These are phyloP conservation scores for Lathyrus oleraceus DNA, from an alignment of 306 rosid species.

Conservation along the genomic window DNA sequence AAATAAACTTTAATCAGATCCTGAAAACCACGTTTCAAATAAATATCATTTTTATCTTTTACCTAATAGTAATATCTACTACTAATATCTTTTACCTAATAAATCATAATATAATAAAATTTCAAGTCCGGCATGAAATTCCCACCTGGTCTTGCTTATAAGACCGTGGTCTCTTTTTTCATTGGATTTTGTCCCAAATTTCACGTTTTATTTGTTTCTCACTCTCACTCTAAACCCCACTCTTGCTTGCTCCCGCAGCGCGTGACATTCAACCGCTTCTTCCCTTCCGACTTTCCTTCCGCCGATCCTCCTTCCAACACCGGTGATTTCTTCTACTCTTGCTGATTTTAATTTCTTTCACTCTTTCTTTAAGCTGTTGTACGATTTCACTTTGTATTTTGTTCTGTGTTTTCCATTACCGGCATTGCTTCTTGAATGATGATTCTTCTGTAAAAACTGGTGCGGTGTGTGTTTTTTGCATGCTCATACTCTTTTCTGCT, in stretches of 20 bases:
- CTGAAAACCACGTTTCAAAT: too few relatives aligned
- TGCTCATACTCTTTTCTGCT: not conserved
- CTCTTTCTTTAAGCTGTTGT: not conserved
- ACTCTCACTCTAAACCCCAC: slow-evolving; percentile 1
- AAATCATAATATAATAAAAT: not conserved
- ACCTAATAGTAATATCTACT: too few relatives aligned
- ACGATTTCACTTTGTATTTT: not conserved
- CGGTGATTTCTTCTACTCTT: slow-evolving; percentile 21
- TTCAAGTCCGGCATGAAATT: slow-evolving; percentile 32
- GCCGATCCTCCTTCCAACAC: slow-evolving; percentile 1
- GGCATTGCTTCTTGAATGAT: slow-evolving; percentile 20
- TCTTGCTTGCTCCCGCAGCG: slow-evolving; percentile 11
- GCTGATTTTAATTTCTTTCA: not conserved
- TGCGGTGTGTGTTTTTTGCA: not conserved
- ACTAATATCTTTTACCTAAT: not conserved
- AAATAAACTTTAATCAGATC: too few relatives aligned
- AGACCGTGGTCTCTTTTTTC: not conserved
- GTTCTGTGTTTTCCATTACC: not conserved
- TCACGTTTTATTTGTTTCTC: not conserved
- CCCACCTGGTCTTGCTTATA: not conserved
- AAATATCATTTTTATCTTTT: too few relatives aligned
- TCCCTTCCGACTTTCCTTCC: not conserved
- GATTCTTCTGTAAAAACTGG: not conserved
- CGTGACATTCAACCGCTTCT: slow-evolving; percentile 15
- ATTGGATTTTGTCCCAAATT: not conserved